Percentiles rank a stretch among this genome's conserved stretches.
Evolutionary conservation across 352 stramenopile genomes (phyloP).

Genomic region (Globisporangium ultimum): DNA sequence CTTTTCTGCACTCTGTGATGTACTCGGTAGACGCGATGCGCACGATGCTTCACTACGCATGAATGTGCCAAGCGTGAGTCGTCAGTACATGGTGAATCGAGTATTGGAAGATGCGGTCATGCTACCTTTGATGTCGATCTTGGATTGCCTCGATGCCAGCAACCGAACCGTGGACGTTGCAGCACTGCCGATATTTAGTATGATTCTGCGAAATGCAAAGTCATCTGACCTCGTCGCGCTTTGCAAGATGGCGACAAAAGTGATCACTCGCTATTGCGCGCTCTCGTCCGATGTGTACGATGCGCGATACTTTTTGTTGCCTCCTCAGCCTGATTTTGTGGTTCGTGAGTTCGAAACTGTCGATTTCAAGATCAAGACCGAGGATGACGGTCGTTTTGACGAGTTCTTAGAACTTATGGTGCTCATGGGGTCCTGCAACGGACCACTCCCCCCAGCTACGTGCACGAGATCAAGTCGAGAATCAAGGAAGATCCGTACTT

Average conservation of each 20-base stretch:
- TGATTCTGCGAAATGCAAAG: neutral
- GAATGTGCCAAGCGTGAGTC: constrained; percentile 6
- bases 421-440: constrained; percentile 10
- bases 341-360: constrained; percentile 13
- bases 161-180: constrained; percentile 20
- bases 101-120: constrained; percentile 23
- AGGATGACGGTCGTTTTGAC: neutral
- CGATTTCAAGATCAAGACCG: constrained; percentile 3
- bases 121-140: constrained; percentile 21
- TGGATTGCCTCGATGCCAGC: constrained; percentile 21
- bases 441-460: constrained; percentile 2
- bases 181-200: neutral
- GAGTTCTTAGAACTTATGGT: constrained; percentile 20
- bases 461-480: constrained; percentile 7
- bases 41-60: constrained; percentile 15
- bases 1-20: constrained; percentile 28
- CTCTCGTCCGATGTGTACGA: constrained; percentile 1
- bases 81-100: constrained; percentile 18
- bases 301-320: constrained; percentile 19
- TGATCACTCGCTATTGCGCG: constrained; percentile 18
- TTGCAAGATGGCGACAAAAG: constrained; percentile 10
- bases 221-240: neutral
- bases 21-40: constrained; percentile 13
- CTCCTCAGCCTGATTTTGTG: constrained; percentile 16
- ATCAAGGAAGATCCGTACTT: constrained; percentile 2